Evolutionary conservation across 129 eudicot genomes (phyloP).

Genomic region (Calendula officinalis): DNA sequence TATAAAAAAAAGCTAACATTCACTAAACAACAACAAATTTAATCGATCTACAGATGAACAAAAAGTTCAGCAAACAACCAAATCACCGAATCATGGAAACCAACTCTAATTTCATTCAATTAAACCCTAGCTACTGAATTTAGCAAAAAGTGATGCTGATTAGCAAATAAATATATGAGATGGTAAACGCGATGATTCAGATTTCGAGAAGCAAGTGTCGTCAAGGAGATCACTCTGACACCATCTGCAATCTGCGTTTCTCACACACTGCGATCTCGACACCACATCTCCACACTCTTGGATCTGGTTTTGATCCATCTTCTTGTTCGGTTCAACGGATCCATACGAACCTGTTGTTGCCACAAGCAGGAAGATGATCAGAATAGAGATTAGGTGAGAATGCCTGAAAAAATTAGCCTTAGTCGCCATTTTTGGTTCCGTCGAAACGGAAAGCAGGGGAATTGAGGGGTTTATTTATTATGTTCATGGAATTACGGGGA

Average conservation of each 20-base stretch:
- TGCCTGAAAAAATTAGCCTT: slow-evolving; percentile 4
- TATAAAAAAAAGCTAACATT: neutral
- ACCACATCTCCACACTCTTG: slow-evolving; percentile 40
- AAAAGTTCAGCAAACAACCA: neutral
- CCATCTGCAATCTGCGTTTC: slow-evolving; percentile 50
- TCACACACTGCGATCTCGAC: slow-evolving; percentile 47
- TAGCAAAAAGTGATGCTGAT: neutral
- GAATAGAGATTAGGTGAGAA: slow-evolving; percentile 16
- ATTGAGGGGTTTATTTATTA: neutral
- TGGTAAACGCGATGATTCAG: slow-evolving; percentile 60
- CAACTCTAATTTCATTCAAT: neutral
- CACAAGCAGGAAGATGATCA: slow-evolving; percentile 17
- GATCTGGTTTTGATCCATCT: slow-evolving; percentile 6
- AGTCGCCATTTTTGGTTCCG: slow-evolving; percentile 8
- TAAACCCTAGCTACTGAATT: slow-evolving; percentile 3
- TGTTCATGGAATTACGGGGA: slow-evolving; percentile 13
- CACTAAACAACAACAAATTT: slow-evolving; percentile 7
- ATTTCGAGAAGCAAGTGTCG: slow-evolving; percentile 54
- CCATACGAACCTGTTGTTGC: slow-evolving; percentile 1
- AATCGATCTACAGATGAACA: neutral
- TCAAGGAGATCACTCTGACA: slow-evolving; percentile 64
- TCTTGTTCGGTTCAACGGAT: slow-evolving; percentile 17
- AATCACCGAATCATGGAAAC: neutral
- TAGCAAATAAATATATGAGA: slow-evolving; percentile 65
- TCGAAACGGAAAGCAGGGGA: neutral